phyloP scores from a whole-genome alignment of 2,329 filamentous ascomycete genomes.

The Cladosporium sp. region DNA sequence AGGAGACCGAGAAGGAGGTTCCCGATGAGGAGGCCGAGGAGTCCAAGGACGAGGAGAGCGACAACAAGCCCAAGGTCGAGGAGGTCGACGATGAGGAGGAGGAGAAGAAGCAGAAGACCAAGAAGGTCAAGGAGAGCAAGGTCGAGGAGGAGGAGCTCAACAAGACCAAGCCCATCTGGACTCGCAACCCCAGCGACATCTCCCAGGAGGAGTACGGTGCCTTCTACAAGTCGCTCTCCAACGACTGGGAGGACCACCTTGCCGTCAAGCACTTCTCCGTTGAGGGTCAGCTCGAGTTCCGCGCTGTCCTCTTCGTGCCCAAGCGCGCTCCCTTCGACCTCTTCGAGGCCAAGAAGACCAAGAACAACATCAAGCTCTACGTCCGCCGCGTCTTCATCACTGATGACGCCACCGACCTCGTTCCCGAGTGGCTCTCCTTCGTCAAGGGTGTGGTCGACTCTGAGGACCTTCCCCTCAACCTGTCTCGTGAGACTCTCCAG shows the following conservation, averaged over 20 bases:
- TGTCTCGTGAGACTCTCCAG: constrained; percentile 99
- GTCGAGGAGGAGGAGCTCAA: constrained; percentile 99
- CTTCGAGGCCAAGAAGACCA: constrained; percentile 99
- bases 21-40: constrained; percentile 90
- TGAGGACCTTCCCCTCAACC: constrained; percentile 97
- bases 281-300: constrained; percentile 99
- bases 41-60: constrained; percentile 67
- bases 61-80: constrained; percentile 94
- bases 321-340: constrained; percentile 99
- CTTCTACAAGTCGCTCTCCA: constrained; percentile 99
- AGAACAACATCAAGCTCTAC: constrained; percentile 99
- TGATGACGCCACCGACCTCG: constrained; percentile 97
- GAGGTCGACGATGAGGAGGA: constrained; percentile 78
- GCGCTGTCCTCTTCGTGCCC: constrained; percentile 97
- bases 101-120: constrained; percentile 90
- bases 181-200: constrained; percentile 95
- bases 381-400: constrained; percentile 99
- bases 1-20: constrained; percentile 99
- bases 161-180: constrained; percentile 99
- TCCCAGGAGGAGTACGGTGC: constrained; percentile 93
- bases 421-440: constrained; percentile 99
- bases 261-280: constrained; percentile 99
- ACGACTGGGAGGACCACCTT: constrained; percentile 99
- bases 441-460: constrained; percentile 99
- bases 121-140: constrained; percentile 98